Percentiles rank a stretch among this genome's conserved stretches.
Conservation (phyloP, 1,284 basidiomycete species). For the Sanghuangporus baumii region DNA sequence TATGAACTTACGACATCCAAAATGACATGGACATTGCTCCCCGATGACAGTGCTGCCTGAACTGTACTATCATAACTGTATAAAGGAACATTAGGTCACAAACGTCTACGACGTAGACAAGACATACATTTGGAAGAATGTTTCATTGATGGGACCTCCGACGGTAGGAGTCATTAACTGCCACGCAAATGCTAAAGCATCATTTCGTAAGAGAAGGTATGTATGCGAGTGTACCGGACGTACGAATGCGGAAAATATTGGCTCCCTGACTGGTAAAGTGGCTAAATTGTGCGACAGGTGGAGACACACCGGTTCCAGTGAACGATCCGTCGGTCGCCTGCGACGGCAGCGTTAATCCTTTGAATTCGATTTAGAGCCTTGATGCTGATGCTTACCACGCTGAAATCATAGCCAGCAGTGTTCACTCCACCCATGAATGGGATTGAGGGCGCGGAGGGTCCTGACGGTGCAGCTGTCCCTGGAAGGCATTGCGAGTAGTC, state of each 20-base stretch:
- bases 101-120: not conserved
- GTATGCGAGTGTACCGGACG: not conserved
- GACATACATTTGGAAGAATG: slow-evolving; percentile 22
- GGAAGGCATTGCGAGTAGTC: slow-evolving; percentile 34
- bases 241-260: slow-evolving; percentile 21
- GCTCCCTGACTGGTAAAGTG: slow-evolving; percentile 22
- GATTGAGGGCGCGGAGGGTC: not conserved
- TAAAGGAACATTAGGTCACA: not conserved
- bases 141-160: slow-evolving; percentile 25
- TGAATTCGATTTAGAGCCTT: not conserved
- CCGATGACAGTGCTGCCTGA: slow-evolving; percentile 24
- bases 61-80: slow-evolving; percentile 23
- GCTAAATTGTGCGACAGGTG: slow-evolving; percentile 16
- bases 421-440: slow-evolving; percentile 21
- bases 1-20: slow-evolving; percentile 27
- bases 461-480: slow-evolving; percentile 21
- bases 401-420: slow-evolving; percentile 24
- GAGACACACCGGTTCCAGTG: slow-evolving; percentile 18
- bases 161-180: slow-evolving; percentile 28
- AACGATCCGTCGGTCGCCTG: slow-evolving; percentile 22
- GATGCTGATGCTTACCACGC: slow-evolving; percentile 10
- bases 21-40: slow-evolving; percentile 26
- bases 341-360: not conserved
- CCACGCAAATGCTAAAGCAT: slow-evolving; percentile 27
- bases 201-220: slow-evolving; percentile 18